Evolutionary conservation across 2,329 filamentous ascomycete genomes (phyloP), one percentile per base, ranked within the genome.

Genomic region (Sclerotinia spermophila): DNA sequence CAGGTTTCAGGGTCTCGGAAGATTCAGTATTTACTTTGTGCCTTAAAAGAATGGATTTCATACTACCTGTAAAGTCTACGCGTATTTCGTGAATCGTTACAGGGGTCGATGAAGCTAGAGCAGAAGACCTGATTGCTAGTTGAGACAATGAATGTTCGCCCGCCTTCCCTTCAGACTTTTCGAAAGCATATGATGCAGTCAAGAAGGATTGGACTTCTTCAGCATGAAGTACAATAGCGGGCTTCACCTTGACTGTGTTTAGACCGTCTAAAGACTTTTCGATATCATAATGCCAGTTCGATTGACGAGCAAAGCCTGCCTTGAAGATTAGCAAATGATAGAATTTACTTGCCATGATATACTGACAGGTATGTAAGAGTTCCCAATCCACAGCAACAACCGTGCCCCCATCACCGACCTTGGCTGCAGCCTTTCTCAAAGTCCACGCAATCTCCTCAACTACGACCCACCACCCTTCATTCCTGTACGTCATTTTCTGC

Each of bases 301-400:
- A 81, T 24, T 84, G 84, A 74, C 82, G 83, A 6, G 82, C 81
- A 76, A 89, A 90, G 66, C 81, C 87, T 88, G 53, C 8, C 51
- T 60, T 55, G 44, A 71, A 78, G 71, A 80, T 76, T 62, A 42
- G 74, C 33, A 11, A 11, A 44, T 4, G 24, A 45, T 11, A 42
- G 64, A 6, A 2, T 42, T 56, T 2, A 6, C 24, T 40, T 35
- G 8, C 35, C 40, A 48, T 27, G 19, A 30, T 56, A 19, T n/a
- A 82, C 86, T 78, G 80, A 89, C 87, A 83, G 59, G 80, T 84
- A 71, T 87, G 83, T 78, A 90, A 82, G 59, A 91, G 81, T 76
- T 91, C 89, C 86, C 89, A 90, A 76, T 90, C 88, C 66, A 89
- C 85, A 40, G 87, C 83, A 48, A 91, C 80, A 13, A 90, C 82